Base-by-base conservation (phyloP, 768 basidiomycete species). In the Rhodosporidiobolus sp. region DNA sequence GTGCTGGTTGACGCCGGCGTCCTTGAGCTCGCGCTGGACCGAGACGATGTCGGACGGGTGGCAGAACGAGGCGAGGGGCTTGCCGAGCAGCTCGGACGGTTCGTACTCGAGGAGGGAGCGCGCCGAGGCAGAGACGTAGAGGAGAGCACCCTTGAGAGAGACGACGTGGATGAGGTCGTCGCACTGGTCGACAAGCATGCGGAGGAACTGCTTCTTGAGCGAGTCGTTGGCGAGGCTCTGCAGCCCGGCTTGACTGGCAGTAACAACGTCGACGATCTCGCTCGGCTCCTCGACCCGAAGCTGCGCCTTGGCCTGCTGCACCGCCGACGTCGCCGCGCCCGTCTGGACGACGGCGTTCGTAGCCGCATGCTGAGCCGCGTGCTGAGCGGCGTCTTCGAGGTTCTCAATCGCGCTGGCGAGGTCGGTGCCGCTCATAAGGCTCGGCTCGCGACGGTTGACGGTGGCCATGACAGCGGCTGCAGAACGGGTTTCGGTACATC, bases 31-130 rank as follows among this genome's bases (percentile, higher is more conserved):
- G 55, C 94, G 87, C 86, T 91, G 90, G 73, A 94, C 86, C 0
- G 91, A 92, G 17, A 95, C 89, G 48, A 94, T 85, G 79, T 99
- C 95, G 65, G 90, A 89, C 1, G 89, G 89, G 80, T 95, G 93
- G 71, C 92, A 92, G 72, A 91, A 85, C 78, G 94, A 91, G 19
- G 87, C 83, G 63, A 98, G 85, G 16, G 86, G 85, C 77, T 86
- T 87, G 64, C 91, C 91, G 34, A 91, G 85, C 66, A 98, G 87
- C 69, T 95, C 92, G 45, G 87, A 84, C 4, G 94, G 88, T 34
- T 89, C 87, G 82, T 94, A 96, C 49, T 94, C 94, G 48, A 98
- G 85, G 17, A 93, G 87, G 38, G 86, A 83, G 19, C 86, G 82
- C 28, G 95, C 87, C 34, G 89, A 86, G 2, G 93, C 93, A 0